Conservation (phyloP, 768 basidiomycete genomes). For the Peribolospora baueri region DNA sequence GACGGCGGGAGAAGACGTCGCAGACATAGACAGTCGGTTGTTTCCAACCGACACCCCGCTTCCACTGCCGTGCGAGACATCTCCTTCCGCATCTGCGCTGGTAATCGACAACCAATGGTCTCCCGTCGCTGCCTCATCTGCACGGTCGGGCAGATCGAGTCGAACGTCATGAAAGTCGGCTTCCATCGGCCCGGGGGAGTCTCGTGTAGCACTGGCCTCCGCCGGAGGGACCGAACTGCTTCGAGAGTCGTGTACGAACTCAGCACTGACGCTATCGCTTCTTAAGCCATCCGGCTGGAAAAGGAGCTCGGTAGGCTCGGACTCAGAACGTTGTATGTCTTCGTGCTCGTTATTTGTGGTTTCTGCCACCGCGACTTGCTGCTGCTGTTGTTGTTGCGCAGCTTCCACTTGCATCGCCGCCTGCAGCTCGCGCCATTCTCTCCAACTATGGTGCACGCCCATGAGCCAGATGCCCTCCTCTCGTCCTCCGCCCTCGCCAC, state of each 20-base stretch:
- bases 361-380: constrained; percentile 3
- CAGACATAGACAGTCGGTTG: constrained; percentile 17
- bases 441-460: constrained; percentile 35
- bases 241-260: neutral
- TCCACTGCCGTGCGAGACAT: too few species aligned
- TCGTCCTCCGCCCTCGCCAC: constrained; percentile 47
- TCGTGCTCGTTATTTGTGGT: neutral
- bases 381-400: neutral
- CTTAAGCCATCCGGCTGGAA: constrained; percentile 4
- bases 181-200: too few species aligned
- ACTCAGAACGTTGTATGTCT: constrained; percentile 8
- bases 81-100: too few species aligned
- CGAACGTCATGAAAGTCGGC: too few species aligned
- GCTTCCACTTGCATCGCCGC: constrained; percentile 1
- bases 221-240: too few species aligned
- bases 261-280: neutral
- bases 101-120: too few species aligned
- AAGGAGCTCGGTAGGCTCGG: neutral
- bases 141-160: too few species aligned
- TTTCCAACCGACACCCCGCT: neutral
- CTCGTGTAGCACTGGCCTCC: too few species aligned
- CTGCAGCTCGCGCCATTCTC: constrained; percentile 34
- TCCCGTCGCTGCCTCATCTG: too few species aligned
- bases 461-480: constrained; percentile 69
- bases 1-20: constrained; percentile 24